Base-by-base conservation (phyloP, 305 asterid genomes). In the Fraxinus nigra region DNA sequence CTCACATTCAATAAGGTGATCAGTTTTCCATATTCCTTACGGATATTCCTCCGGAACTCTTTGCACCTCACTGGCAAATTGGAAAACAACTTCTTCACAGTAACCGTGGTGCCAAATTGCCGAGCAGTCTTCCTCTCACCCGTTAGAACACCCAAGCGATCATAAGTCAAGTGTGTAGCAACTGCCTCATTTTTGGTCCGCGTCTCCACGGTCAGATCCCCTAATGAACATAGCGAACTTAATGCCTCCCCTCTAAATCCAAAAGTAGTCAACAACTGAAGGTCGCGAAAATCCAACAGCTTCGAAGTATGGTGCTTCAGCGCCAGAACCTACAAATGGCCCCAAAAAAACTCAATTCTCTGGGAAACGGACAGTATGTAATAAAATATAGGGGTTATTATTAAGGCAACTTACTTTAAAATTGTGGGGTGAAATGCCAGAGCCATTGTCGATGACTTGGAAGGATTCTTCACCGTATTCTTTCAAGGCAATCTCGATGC, bases 231-330 rank as follows among this genome's bases (percentile, higher is more conserved):
- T 8, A 96, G 86, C 20, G 99, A 91, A 83, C 98, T 96, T 94
- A 96, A 87, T 22, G 99, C 99, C 86, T 96, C 99, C 82, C 99
- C 99, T 79, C 99, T 93, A 84, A 96, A 96, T 35, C 99, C 99
- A 82, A 92, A 96, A 38, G 99, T 96, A 3, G 94, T 86, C 67
- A 94, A 81, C 16, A 92, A 89, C 83, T 92, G 95, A 86, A 96
- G 98, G 88, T 94, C 99, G 2, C 91, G 92, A 85, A 96, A 92
- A 83, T 92, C 97, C 81, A 90, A 81, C 82, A 94, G 90, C 88
- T 96, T 96, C 16, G 98, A 96, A 24, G 99, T 96, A 79, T 94
- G 99, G 86, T 96, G 97, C 90, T 90, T 96, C 86, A 90, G 83
- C 20, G 96, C 97, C 69, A 96, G 89, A 46, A 92, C 98, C 98